Percentiles rank a stretch among this genome's conserved stretches.
Evolutionary conservation across 2,329 filamentous ascomycete species (phyloP).

Genomic region (Emericellopsis cladophorae): DNA sequence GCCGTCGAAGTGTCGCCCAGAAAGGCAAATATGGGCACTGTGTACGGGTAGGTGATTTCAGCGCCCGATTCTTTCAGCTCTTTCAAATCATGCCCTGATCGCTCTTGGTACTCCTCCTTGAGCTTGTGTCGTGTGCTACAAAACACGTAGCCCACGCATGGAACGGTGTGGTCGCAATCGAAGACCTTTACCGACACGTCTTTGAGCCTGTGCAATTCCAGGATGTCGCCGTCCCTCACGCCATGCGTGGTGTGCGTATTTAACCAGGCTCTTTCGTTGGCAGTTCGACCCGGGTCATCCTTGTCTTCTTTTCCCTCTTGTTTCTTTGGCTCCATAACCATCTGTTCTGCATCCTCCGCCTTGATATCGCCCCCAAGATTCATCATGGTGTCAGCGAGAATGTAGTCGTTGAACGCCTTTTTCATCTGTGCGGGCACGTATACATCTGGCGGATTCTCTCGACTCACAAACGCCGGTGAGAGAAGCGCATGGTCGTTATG

Average conservation of each 20-base stretch:
- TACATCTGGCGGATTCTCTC: slow-evolving; percentile 30
- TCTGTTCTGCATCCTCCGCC: slow-evolving; percentile 11
- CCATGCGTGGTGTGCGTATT: slow-evolving; percentile 26
- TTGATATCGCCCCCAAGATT: slow-evolving; percentile 24
- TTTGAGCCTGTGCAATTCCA: slow-evolving; percentile 20
- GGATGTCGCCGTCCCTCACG: slow-evolving; percentile 19
- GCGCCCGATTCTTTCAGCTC: slow-evolving; percentile 21
- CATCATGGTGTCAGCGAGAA: slow-evolving; percentile 26
- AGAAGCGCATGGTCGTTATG: slow-evolving; percentile 33
- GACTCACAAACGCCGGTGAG: slow-evolving; percentile 27
- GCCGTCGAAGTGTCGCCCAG: slow-evolving; percentile 31
- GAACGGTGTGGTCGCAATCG: slow-evolving; percentile 31
- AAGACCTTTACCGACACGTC: slow-evolving; percentile 28
- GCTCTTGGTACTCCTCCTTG: slow-evolving; percentile 20
- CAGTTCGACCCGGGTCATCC: slow-evolving; percentile 1
- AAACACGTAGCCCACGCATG: slow-evolving; percentile 35
- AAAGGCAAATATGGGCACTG: slow-evolving; percentile 30
- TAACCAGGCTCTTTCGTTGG: slow-evolving; percentile 12
- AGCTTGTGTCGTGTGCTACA: slow-evolving; percentile 23
- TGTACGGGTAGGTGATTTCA: slow-evolving; percentile 24
- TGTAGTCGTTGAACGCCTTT: slow-evolving; percentile 23
- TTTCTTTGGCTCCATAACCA: neutral
- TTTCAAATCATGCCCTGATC: slow-evolving; percentile 22
- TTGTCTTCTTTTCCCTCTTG: neutral
- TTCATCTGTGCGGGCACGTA: slow-evolving; percentile 28